Percentiles rank a stretch among this genome's conserved stretches.
Conservation (phyloP, 768 basidiomycete species). For the Collybia mongolica region DNA sequence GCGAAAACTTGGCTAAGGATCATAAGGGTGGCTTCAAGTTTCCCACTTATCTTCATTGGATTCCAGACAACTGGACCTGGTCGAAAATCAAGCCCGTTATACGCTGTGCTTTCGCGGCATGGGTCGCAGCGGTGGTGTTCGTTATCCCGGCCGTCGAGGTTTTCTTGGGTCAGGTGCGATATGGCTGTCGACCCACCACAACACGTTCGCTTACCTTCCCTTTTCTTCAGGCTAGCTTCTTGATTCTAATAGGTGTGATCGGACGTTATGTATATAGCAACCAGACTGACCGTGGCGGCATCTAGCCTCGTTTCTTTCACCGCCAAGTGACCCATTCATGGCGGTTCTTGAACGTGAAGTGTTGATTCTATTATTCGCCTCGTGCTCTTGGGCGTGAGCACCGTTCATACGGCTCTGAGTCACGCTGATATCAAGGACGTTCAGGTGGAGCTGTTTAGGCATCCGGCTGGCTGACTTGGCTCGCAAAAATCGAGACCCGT, state of each 20-base stretch:
- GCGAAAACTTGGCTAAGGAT: too few relatives aligned
- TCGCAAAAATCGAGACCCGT: constrained; percentile 39
- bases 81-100: constrained; percentile 61
- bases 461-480: constrained; percentile 61
- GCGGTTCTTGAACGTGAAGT: constrained; percentile 65
- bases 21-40: constrained; percentile 6
- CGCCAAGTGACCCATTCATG: constrained; percentile 69
- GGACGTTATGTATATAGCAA: neutral
- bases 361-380: constrained; percentile 47
- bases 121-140: constrained; percentile 59
- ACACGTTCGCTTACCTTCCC: neutral
- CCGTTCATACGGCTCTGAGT: neutral
- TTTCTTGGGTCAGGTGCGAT: constrained; percentile 56
- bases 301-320: constrained; percentile 61
- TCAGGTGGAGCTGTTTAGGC: constrained; percentile 67
- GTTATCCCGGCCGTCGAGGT: constrained; percentile 48
- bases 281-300: too few relatives aligned
- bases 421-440: neutral
- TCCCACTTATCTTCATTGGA: constrained; percentile 47
- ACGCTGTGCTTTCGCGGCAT: constrained; percentile 60
- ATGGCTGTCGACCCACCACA: neutral
- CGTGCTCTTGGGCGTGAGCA: constrained; percentile 60
- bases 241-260: constrained; percentile 57
- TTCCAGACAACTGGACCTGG: constrained; percentile 55
- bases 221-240: constrained; percentile 51